Percentiles rank a stretch among this genome's conserved stretches.
phyloP scores from a whole-genome alignment of 495 filamentous ascomycete species.

The Staphylotrichum longicolle region DNA sequence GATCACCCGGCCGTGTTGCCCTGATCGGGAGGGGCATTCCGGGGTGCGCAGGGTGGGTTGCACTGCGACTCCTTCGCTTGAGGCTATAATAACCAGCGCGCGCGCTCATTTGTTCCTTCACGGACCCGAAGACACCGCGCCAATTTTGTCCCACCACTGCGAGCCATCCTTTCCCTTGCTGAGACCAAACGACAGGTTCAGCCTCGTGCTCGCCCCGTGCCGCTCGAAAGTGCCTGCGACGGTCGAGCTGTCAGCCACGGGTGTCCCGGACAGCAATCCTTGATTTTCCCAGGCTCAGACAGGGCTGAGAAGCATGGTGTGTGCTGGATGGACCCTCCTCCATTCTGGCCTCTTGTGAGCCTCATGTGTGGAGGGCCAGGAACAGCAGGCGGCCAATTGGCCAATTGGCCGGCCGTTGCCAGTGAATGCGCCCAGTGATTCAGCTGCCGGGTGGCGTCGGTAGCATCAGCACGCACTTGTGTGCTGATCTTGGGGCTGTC shows the following conservation, averaged over 20 bases:
- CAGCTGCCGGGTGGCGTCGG: too few species aligned
- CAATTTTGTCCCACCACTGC: not conserved
- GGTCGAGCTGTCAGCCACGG: not conserved
- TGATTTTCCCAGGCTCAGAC: not conserved
- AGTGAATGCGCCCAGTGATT: too few species aligned
- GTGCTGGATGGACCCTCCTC: too few species aligned
- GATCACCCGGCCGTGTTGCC: slow-evolving; percentile 9
- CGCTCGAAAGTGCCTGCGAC: not conserved
- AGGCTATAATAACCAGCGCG: not conserved
- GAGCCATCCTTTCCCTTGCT: not conserved
- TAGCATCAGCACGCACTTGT: too few species aligned
- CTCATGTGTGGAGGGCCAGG: not conserved
- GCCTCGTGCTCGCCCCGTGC: not conserved
- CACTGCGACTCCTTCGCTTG: slow-evolving; percentile 1
- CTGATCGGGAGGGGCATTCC: not conserved
- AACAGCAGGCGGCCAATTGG: not conserved
- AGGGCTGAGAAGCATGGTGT: slow-evolving; percentile 8
- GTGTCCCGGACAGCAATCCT: not conserved
- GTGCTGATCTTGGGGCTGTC: too few species aligned
- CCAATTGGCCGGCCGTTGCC: too few species aligned
- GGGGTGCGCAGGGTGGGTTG: not conserved
- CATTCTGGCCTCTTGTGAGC: too few species aligned
- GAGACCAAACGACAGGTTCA: not conserved
- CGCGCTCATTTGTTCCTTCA: slow-evolving; percentile 11
- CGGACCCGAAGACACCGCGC: not conserved